Evolutionary conservation across 192 early-diverging fungal genomes (phyloP), one percentile per base, ranked within the genome.

Genomic region (Backusella tarrabulga): DNA sequence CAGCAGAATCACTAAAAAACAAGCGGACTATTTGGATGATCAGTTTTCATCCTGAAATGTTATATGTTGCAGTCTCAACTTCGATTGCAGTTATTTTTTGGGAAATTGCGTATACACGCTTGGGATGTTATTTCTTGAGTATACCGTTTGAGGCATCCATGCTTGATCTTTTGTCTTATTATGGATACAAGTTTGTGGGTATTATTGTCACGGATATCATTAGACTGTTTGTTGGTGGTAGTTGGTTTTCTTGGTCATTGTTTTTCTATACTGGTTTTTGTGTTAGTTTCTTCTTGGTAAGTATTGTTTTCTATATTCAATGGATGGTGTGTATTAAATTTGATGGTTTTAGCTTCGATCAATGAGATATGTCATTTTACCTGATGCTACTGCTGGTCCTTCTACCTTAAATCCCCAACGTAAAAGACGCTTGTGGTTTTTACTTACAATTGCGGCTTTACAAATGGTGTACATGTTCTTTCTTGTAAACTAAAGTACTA

Each of bases 121-220:
- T 95, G 69, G 93, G 93, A 56, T 92, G 88, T 77, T 99, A 99
- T 74, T 81, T 99, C 68, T 84, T 99, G 44, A 95, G 88, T 71
- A 93, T 99, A 67, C 82, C 91, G 2, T 87, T 90, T 8, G 96
- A 98, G 73, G 89, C 92, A 8, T 89, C 91, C 12, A 90, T 96
- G n/a, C 75, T 97, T 76, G 96, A 99, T 77, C 84, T 97, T 56
- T 79, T 97, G 73, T 91, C 94, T 15, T 97, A 94, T 73, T 92
- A 91, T 77, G 95, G 96, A 11, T 99, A 99, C 86, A 98, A 97
- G 86, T 99, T 97, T 90, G 91, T 99, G 34, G 90, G 93, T 12
- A 87, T 85, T 41, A 93, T 94, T 34, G 67, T 88, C 1, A 85
- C 85, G 4, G 44, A 75, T 79, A 80, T 73, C 76, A 75, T 77